Evolutionary conservation across 2,329 filamentous ascomycete genomes (phyloP), one percentile per base, ranked within the genome.

Genomic region (Escovopsis weberi): DNA sequence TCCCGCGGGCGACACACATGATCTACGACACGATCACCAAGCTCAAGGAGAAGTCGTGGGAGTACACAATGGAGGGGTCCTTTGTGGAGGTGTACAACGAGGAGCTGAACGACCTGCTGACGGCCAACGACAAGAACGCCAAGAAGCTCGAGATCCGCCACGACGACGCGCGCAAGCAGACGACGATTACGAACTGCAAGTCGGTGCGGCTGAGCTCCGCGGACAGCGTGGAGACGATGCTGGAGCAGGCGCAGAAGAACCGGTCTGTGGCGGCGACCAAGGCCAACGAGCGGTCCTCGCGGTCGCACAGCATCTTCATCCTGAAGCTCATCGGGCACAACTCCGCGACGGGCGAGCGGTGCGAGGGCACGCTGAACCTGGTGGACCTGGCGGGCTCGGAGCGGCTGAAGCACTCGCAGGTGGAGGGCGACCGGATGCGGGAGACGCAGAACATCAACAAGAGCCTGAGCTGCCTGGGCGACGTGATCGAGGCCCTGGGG

Each of bases 1-100:
- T 98, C 45, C 89, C 91, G 2, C 77, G 83, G 7, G 88, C 91
- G 3, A 91, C 93, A 7, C 77, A 85, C 50, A 89, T 96, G 68
- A 94, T 98, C 49, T 95, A 95, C 60, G 76, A 85, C 43, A 91
- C 86, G 36, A 85, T 93, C 42, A 82, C 80, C 47, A 74, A 80
- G 40, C 69, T 98, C 15, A 80, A 83, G 59, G 85, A 88, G 51
- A 93, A 95, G 59, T 91, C 88, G 23, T 98, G 91, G 91, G 75
- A 73, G 35, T 98, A 98, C 62, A 82, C 74, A 0, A 94, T 98
- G 78, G 85, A 94, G 57, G 91, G 91, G 6, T 88, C 81, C 43
- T 98, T 98, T 55, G 79, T 96, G 12, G 91, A 98, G 58, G 91
- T 98, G 6, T 98, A 98, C 74, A 96, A 98, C 49, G 91, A 98